Percentiles rank a stretch among this genome's conserved stretches.
Evolutionary conservation across 2,329 filamentous ascomycete genomes (phyloP).

Genomic region (Neonectria ditissima): DNA sequence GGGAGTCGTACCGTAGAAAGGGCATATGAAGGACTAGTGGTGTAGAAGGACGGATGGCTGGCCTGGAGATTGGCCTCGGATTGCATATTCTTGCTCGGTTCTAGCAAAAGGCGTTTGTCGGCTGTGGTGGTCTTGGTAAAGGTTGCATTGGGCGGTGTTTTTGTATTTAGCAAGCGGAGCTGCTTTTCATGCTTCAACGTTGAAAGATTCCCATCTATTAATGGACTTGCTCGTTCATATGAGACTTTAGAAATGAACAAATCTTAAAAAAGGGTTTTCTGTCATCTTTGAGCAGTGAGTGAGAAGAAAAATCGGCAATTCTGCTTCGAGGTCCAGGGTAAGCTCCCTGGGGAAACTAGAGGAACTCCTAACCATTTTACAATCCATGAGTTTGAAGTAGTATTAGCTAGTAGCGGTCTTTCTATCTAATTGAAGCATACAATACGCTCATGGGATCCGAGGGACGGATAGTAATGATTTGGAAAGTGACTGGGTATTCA

Average conservation of each 20-base stretch:
- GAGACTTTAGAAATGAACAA: neutral
- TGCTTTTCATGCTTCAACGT: constrained; percentile 31
- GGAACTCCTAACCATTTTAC: no score
- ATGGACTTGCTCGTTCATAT: neutral
- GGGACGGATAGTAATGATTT: no score
- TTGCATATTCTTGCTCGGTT: constrained; percentile 33
- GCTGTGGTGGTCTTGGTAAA: constrained; percentile 21
- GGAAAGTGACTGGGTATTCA: no score
- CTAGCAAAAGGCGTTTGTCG: constrained; percentile 36
- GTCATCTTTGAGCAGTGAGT: neutral
- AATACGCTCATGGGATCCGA: no score
- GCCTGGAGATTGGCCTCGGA: constrained; percentile 36
- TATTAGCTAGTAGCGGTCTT: no score
- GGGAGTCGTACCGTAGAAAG: constrained; percentile 67
- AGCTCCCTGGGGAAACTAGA: no score
- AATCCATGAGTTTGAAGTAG: no score
- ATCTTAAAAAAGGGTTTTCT: neutral
- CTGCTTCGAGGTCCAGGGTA: neutral
- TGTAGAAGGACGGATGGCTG: constrained; percentile 29
- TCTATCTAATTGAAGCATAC: no score
- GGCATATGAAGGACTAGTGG: constrained; percentile 62
- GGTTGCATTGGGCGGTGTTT: constrained; percentile 38
- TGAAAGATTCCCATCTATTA: constrained; percentile 7
- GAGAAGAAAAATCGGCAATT: neutral
- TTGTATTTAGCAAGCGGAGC: constrained; percentile 18